These are phyloP conservation scores for Berkeleyomyces rouxiae DNA, from an alignment of 2,329 filamentous ascomycete species.

Conservation along the genomic window DNA sequence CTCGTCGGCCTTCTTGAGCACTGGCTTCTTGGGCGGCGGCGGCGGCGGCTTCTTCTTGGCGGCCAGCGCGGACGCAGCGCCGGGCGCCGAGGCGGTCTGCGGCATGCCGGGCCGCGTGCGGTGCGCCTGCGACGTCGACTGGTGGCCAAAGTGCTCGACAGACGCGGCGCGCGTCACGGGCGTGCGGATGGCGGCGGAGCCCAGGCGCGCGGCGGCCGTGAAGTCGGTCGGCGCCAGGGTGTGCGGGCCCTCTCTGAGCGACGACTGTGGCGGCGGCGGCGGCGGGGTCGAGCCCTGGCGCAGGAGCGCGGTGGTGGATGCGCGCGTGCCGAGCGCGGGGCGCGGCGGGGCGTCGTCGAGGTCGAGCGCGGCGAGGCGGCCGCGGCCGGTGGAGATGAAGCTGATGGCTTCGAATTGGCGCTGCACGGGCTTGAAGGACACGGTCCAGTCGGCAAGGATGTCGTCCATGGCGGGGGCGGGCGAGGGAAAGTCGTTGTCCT, in stretches of 20 bases:
- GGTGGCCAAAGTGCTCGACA: constrained; percentile 11
- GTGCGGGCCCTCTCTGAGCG: constrained; percentile 3
- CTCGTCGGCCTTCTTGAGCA: constrained; percentile 35
- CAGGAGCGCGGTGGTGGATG: constrained; percentile 1
- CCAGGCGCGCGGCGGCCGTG: constrained; percentile 8
- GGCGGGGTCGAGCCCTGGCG: background rate
- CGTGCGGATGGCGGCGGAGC: background rate
- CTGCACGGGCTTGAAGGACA: constrained; percentile 44
- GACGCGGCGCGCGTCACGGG: constrained; percentile 4
- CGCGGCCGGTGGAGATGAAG: constrained; percentile 50
- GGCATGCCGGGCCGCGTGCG: background rate
- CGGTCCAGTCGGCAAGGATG: constrained; percentile 50
- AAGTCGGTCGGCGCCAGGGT: constrained; percentile 13
- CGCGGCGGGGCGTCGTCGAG: constrained; percentile 1
- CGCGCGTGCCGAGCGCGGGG: constrained; percentile 1
- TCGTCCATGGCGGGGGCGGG: constrained; percentile 57
- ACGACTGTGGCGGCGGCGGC: background rate
- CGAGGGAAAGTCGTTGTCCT: constrained; percentile 50
- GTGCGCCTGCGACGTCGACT: constrained; percentile 8
- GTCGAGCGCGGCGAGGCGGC: constrained; percentile 27
- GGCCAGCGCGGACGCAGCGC: background rate
- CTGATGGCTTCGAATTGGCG: constrained; percentile 49
- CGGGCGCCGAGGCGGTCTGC: background rate
- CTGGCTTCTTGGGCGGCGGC: constrained; percentile 51
- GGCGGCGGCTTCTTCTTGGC: constrained; percentile 11